These are phyloP conservation scores for Colletotrichum shisoi DNA, from an alignment of 2,329 filamentous ascomycete species.

Conservation along the genomic window DNA sequence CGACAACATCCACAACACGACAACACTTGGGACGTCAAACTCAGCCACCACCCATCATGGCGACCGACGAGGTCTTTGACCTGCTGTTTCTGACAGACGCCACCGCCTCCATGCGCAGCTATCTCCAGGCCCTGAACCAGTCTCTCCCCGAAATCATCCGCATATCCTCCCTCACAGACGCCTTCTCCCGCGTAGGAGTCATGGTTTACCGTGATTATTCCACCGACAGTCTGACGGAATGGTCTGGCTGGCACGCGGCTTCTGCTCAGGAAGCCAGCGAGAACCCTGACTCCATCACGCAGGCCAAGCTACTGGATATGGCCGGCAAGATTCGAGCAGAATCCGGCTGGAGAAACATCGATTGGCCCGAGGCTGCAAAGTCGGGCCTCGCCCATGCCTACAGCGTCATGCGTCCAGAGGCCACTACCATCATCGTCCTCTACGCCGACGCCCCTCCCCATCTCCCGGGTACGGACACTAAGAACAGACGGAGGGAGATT, in stretches of 20 bases:
- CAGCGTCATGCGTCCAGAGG: slow-evolving; percentile 56
- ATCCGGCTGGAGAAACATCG: slow-evolving; percentile 47
- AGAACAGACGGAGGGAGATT: slow-evolving; percentile 22
- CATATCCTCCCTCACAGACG: slow-evolving; percentile 57
- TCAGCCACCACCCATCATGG: slow-evolving; percentile 3
- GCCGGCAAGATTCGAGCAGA: slow-evolving; percentile 46
- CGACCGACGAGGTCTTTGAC: slow-evolving; percentile 48
- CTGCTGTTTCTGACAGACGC: slow-evolving; percentile 58
- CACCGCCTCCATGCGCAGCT: slow-evolving; percentile 56
- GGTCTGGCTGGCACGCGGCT: slow-evolving; percentile 58
- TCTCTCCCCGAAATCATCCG: slow-evolving; percentile 61
- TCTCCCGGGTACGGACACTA: slow-evolving; percentile 41
- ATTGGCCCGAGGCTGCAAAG: slow-evolving; percentile 59
- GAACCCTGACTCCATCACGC: slow-evolving; percentile 42
- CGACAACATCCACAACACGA: no score
- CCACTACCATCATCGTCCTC: slow-evolving; percentile 58
- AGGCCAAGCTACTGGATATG: slow-evolving; percentile 50
- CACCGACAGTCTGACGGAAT: slow-evolving; percentile 48
- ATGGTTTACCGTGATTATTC: slow-evolving; percentile 61
- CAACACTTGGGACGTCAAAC: no score
- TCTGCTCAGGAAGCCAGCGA: slow-evolving; percentile 17
- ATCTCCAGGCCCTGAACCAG: slow-evolving; percentile 53
- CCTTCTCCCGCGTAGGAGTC: slow-evolving; percentile 60
- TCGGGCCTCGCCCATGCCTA: slow-evolving; percentile 58
- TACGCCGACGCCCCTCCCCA: slow-evolving; percentile 61